phyloP scores from a whole-genome alignment of 805 yeast genomes.

The Wickerhamomyces rabaulensis region DNA sequence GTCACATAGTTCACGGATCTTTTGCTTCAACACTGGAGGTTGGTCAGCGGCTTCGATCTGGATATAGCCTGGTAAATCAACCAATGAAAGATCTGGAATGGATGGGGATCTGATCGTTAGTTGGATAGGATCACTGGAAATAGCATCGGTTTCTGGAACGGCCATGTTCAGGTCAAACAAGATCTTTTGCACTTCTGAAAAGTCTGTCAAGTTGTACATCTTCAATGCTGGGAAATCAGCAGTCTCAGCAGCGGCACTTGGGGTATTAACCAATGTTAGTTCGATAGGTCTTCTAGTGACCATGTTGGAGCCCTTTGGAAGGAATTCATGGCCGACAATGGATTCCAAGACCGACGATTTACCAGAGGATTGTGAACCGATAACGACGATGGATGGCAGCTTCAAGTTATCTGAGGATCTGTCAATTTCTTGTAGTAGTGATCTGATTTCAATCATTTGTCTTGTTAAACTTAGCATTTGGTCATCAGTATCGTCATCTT shows the following conservation, averaged over 20 bases:
- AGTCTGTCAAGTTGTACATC: conserved; percentile 78
- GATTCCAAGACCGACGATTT: conserved; percentile 94
- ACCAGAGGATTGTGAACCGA: conserved; percentile 97
- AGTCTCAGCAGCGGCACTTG: conserved; percentile 71
- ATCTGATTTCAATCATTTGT: conserved; percentile 95
- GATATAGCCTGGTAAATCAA: conserved; percentile 96
- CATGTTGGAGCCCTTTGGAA: conserved; percentile 97
- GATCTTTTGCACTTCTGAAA: conserved; percentile 82
- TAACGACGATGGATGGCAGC: conserved; percentile 91
- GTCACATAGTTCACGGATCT: conserved; percentile 76
- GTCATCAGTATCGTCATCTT: conserved; percentile 57
- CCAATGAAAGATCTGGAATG: conserved; percentile 89
- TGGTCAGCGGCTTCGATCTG: conserved; percentile 97
- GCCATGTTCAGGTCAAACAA: conserved; percentile 87
- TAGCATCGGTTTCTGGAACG: conserved; percentile 80
- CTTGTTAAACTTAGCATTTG: conserved; percentile 87
- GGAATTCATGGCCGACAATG: conserved; percentile 95
- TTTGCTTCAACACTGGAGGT: conserved; percentile 75
- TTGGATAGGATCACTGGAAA: conserved; percentile 91
- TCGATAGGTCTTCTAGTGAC: conserved; percentile 98
- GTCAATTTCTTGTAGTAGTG: conserved; percentile 70
- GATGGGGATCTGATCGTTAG: conserved; percentile 83
- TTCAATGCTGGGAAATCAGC: conserved; percentile 94
- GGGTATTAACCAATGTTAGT: conserved; percentile 83
- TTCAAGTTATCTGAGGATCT: conserved; percentile 67